These are phyloP conservation scores for Colletotrichum ledebouriae DNA, from an alignment of 2,329 filamentous ascomycete species.

Conservation along the genomic window DNA sequence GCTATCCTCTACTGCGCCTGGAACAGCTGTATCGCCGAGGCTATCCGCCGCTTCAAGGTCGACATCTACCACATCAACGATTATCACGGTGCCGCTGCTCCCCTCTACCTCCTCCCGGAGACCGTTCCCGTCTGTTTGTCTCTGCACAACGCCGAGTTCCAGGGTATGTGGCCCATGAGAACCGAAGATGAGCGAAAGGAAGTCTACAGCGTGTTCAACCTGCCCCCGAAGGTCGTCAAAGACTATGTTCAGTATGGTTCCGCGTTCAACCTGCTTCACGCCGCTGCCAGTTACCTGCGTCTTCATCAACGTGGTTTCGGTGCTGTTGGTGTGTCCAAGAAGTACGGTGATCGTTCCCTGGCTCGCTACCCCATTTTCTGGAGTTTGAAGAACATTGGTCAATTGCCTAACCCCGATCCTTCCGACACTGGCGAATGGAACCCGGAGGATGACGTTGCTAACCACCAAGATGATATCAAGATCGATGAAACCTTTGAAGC, in stretches of 20 bases:
- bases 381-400: slow-evolving; percentile 73
- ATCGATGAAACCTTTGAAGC: slow-evolving; percentile 69
- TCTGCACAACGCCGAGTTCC: slow-evolving; percentile 78
- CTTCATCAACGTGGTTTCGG: slow-evolving; percentile 77
- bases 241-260: slow-evolving; percentile 77
- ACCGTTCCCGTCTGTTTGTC: slow-evolving; percentile 74
- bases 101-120: slow-evolving; percentile 73
- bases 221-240: slow-evolving; percentile 67
- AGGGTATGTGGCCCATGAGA: slow-evolving; percentile 77
- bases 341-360: slow-evolving; percentile 76
- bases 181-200: slow-evolving; percentile 72
- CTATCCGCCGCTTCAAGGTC: slow-evolving; percentile 72
- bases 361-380: slow-evolving; percentile 79
- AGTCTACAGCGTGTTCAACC: slow-evolving; percentile 75
- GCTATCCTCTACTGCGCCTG: slow-evolving; percentile 78
- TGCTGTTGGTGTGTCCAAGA: slow-evolving; percentile 76
- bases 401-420: slow-evolving; percentile 75
- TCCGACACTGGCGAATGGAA: slow-evolving; percentile 74
- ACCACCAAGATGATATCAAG: slow-evolving; percentile 59
- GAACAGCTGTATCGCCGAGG: slow-evolving; percentile 77
- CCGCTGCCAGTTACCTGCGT: slow-evolving; percentile 75
- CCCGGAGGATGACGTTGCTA: slow-evolving; percentile 58
- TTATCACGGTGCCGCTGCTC: slow-evolving; percentile 74
- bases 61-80: slow-evolving; percentile 78
- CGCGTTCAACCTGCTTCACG: slow-evolving; percentile 77